Percentiles rank a stretch among this genome's conserved stretches.
phyloP scores from a whole-genome alignment of 306 rosid species.

The Boehmeria nivea region DNA sequence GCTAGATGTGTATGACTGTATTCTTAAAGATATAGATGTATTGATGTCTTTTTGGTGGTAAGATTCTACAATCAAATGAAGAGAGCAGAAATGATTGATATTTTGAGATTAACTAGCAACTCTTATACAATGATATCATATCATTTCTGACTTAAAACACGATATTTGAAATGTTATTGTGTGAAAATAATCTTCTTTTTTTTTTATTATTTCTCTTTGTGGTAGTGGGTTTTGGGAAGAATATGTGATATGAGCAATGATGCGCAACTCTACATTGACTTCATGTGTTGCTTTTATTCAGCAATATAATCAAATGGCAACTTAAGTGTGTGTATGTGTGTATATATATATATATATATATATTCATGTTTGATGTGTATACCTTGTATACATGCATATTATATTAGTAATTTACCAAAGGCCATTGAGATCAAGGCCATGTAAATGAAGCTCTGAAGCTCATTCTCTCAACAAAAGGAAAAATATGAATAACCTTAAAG shows the following conservation, averaged over 20 bases:
- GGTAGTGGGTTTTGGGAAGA: slow-evolving; percentile 5
- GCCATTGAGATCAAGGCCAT: too few species aligned
- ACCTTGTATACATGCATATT: too few species aligned
- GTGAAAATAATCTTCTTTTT: not conserved
- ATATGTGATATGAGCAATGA: not conserved
- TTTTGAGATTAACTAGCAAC: not conserved
- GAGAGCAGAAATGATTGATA: not conserved
- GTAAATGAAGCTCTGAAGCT: too few species aligned
- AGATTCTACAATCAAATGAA: not conserved
- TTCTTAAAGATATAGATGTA: not conserved
- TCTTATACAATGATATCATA: not conserved
- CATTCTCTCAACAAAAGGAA: too few species aligned
- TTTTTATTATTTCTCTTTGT: too few species aligned
- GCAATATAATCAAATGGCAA: not conserved
- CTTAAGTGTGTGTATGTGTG: not conserved
- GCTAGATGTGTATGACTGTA: not conserved
- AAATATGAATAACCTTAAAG: too few species aligned
- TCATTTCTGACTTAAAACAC: not conserved
- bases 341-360: not conserved
- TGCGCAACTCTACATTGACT: not conserved
- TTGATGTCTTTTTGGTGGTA: not conserved
- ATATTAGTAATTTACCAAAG: too few species aligned
- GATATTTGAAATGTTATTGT: not conserved
- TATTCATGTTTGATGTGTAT: too few species aligned
- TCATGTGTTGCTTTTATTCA: not conserved